Conservation (phyloP, 441 rosid genomes). For the Bocquillonia castaneifolia region DNA sequence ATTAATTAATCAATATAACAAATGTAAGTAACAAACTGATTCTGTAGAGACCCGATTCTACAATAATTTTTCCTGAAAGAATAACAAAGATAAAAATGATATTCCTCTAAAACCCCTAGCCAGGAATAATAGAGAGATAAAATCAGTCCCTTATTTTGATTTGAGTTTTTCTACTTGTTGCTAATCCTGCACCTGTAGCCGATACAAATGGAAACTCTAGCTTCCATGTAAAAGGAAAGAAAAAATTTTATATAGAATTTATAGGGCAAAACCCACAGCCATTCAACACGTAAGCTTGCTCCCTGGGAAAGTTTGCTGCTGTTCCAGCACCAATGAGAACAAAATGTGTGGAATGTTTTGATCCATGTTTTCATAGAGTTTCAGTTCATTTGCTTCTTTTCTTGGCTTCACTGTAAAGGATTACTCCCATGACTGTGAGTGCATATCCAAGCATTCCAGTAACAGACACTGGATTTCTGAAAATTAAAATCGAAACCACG, state of each 20-base stretch:
- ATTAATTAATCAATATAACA: no score
- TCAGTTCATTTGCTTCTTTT: conserved; percentile 33
- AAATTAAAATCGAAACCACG: conserved; percentile 44
- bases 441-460: conserved; percentile 51
- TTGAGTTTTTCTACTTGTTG: conserved; percentile 26
- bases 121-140: conserved; percentile 31
- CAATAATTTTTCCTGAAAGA: conserved; percentile 37
- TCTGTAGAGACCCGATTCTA: conserved; percentile 31
- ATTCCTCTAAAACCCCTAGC: conserved; percentile 33
- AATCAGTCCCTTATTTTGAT: conserved; percentile 36
- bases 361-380: neutral
- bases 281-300: conserved; percentile 17
- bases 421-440: conserved; percentile 42
- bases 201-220: conserved; percentile 37
- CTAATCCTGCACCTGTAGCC: conserved; percentile 41
- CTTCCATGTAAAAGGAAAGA: conserved; percentile 24
- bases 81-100: conserved; percentile 29
- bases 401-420: conserved; percentile 50
- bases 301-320: conserved; percentile 16
- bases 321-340: conserved; percentile 17
- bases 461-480: conserved; percentile 48
- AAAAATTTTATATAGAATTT: conserved; percentile 20
- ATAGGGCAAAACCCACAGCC: conserved; percentile 29
- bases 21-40: conserved; percentile 37
- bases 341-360: conserved; percentile 5